Conservation (phyloP, 169 alveolate genomes). For the Theileria parva region DNA sequence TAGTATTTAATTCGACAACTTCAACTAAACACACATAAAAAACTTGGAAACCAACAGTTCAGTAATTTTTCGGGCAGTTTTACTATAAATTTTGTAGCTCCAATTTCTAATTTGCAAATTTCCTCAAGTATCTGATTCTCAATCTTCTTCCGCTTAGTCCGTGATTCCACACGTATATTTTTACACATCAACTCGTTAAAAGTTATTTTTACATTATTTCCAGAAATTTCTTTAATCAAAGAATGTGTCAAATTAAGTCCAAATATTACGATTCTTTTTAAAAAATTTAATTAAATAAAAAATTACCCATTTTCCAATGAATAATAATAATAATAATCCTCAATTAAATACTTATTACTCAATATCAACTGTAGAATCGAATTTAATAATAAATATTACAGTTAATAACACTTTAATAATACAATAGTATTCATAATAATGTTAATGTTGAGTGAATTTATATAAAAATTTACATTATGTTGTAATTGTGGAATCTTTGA, state of each 20-base stretch:
- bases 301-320: constrained; percentile 49
- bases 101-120: constrained; percentile 24
- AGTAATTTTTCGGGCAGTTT: constrained; percentile 4
- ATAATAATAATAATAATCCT: constrained; percentile 42
- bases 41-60: constrained; percentile 19
- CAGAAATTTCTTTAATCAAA: constrained; percentile 14
- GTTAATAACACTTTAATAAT: too few relatives aligned
- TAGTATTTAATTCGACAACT: constrained; percentile 14
- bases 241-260: constrained; percentile 50
- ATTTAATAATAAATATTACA: too few relatives aligned
- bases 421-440: too few relatives aligned
- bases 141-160: constrained; percentile 34
- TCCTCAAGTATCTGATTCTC: constrained; percentile 4
- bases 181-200: constrained; percentile 19
- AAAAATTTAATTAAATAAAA: background rate
- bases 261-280: constrained; percentile 35
- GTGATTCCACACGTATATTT: constrained; percentile 25
- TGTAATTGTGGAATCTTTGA: constrained; percentile 11
- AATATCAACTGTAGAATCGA: background rate
- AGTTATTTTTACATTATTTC: constrained; percentile 12
- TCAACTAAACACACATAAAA: constrained; percentile 6
- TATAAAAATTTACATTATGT: background rate
- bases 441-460: background rate
- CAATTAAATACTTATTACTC: background rate
- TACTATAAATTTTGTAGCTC: background rate